Conservation (phyloP, 352 stramenopile genomes). For the Thalassiosira hispida region DNA sequence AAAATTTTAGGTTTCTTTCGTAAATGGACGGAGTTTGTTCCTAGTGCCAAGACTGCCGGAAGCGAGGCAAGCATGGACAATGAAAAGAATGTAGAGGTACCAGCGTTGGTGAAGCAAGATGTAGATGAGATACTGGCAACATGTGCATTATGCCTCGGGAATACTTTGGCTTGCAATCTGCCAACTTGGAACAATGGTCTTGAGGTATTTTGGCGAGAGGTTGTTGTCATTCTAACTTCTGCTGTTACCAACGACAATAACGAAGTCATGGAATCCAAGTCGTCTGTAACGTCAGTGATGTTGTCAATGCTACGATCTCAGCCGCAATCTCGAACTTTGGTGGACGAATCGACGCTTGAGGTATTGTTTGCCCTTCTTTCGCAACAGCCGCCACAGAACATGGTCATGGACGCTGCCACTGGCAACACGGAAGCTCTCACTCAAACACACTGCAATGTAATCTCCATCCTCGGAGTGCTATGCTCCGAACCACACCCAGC, state of each 20-base stretch:
- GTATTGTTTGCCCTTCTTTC: conserved; percentile 23
- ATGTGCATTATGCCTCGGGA: conserved; percentile 52
- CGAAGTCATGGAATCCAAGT: conserved; percentile 14
- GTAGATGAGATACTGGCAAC: conserved; percentile 68
- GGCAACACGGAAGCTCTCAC: conserved; percentile 7
- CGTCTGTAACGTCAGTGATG: conserved; percentile 27
- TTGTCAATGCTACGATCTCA: conserved; percentile 37
- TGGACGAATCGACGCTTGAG: conserved; percentile 30
- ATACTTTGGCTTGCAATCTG: conserved; percentile 42
- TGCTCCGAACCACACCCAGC: conserved; percentile 40
- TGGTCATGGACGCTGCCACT: not conserved
- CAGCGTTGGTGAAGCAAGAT: conserved; percentile 45
- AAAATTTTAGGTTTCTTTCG: conserved; percentile 41
- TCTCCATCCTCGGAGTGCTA: conserved; percentile 49
- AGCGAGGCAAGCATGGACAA: not conserved
- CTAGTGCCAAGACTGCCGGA: conserved; percentile 2
- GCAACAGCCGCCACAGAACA: not conserved
- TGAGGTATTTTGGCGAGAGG: conserved; percentile 29
- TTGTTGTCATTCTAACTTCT: conserved; percentile 18
- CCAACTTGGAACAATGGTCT: conserved; percentile 17
- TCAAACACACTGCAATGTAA: conserved; percentile 49
- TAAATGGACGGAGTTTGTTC: conserved; percentile 36
- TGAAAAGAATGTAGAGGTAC: conserved; percentile 8
- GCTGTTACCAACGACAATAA: not conserved
- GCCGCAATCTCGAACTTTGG: conserved; percentile 12